phyloP scores from a whole-genome alignment of 2,329 filamentous ascomycete genomes.

The Sporothrix globosa region DNA sequence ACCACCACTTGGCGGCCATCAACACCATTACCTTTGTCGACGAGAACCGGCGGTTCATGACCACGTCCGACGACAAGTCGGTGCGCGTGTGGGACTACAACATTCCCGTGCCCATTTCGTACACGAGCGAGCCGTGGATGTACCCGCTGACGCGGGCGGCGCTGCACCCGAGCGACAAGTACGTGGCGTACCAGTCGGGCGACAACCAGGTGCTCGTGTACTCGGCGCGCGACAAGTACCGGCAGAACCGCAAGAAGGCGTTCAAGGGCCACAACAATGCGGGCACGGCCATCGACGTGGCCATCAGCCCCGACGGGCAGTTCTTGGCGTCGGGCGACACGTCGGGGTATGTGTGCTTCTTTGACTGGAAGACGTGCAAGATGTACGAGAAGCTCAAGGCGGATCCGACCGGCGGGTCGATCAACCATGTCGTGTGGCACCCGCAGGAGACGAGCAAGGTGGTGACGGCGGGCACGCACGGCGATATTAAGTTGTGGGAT shows the following conservation, averaged over 20 bases:
- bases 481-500: constrained; percentile 91
- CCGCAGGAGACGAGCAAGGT: constrained; percentile 97
- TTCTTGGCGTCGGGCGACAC: constrained; percentile 87
- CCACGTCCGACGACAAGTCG: constrained; percentile 95
- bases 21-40: constrained; percentile 98
- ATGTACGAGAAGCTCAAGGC: constrained; percentile 97
- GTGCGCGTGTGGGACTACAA: constrained; percentile 97
- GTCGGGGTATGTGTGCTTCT: constrained; percentile 89
- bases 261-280: constrained; percentile 96
- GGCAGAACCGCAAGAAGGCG: constrained; percentile 95
- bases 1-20: constrained; percentile 95
- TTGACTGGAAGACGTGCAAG: constrained; percentile 99
- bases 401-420: constrained; percentile 75
- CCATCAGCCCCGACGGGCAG: constrained; percentile 87
- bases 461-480: constrained; percentile 85
- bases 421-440: constrained; percentile 92
- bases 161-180: constrained; percentile 86
- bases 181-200: constrained; percentile 87
- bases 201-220: constrained; percentile 99
- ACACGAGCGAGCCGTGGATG: constrained; percentile 97
- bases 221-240: constrained; percentile 90
- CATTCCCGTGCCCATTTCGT: constrained; percentile 97
- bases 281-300: constrained; percentile 87
- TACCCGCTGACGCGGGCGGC: constrained; percentile 89
- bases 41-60: constrained; percentile 92